Conservation (phyloP, 202 grass and related monocot species). For the Setaria viridis region DNA sequence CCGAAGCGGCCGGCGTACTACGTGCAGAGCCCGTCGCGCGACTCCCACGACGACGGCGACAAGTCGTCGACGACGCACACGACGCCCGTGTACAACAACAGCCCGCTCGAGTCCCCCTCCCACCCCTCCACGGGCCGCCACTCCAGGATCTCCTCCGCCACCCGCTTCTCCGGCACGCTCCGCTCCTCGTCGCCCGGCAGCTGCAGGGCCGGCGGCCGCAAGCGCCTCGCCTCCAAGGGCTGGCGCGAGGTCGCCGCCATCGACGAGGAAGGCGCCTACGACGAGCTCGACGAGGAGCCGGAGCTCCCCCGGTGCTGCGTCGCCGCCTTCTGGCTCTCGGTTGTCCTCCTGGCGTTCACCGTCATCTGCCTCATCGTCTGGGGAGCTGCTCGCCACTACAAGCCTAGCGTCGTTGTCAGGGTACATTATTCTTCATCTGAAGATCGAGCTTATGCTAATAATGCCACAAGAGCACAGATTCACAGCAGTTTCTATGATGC, state of each 20-base stretch:
- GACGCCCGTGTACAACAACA: conserved; percentile 87
- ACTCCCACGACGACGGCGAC: conserved; percentile 85
- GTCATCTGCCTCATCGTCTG: conserved; percentile 77
- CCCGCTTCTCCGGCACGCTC: conserved; percentile 85
- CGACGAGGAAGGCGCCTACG: conserved; percentile 69
- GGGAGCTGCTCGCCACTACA: conserved; percentile 75
- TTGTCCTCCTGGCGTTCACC: conserved; percentile 61
- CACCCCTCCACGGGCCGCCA: conserved; percentile 77
- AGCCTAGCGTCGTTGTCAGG: conserved; percentile 64
- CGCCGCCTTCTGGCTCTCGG: conserved; percentile 53
- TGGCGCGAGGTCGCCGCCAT: conserved; percentile 76
- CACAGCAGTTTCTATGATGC: not conserved
- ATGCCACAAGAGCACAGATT: not conserved
- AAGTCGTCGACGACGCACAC: conserved; percentile 77
- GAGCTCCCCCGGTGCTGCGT: conserved; percentile 61
- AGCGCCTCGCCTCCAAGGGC: conserved; percentile 52
- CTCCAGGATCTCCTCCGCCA: conserved; percentile 76
- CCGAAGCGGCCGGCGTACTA: conserved; percentile 81
- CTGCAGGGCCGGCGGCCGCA: conserved; percentile 7
- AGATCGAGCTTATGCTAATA: not conserved
- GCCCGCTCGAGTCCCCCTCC: conserved; percentile 85
- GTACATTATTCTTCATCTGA: conserved; percentile 17
- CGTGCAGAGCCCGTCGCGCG: conserved; percentile 87
- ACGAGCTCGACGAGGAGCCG: conserved; percentile 51
- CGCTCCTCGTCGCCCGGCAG: conserved; percentile 57